These are phyloP conservation scores for Jackrogersella multiformis DNA, from an alignment of 495 filamentous ascomycete species.

Conservation along the genomic window DNA sequence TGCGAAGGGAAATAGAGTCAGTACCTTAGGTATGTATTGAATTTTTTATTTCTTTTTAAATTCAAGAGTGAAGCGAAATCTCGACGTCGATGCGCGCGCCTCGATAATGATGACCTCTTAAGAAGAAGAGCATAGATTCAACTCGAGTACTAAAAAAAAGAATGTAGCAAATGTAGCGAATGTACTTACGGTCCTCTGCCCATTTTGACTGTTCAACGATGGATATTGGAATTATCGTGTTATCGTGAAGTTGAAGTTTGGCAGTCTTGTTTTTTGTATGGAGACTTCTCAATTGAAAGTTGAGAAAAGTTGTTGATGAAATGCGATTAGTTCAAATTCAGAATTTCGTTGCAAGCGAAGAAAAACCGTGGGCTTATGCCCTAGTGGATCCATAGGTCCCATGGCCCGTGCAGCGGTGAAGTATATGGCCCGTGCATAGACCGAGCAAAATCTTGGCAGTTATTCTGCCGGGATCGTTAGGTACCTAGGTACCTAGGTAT, in stretches of 20 bases:
- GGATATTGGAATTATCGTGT: constrained; percentile 27
- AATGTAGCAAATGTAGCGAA: background rate
- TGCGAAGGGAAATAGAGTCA: constrained; percentile 50
- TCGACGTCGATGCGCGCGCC: constrained; percentile 9
- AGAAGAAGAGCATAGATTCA: background rate
- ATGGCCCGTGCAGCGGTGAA: background rate
- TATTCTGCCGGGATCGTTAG: background rate
- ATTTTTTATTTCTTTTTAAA: too few relatives aligned
- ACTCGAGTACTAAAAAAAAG: background rate
- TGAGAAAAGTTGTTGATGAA: constrained; percentile 35
- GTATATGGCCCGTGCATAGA: constrained; percentile 17
- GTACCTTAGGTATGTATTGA: too few relatives aligned
- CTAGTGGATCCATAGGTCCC: constrained; percentile 24
- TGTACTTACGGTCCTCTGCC: constrained; percentile 62
- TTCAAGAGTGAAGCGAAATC: too few relatives aligned
- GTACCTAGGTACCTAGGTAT: background rate
- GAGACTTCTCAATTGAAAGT: constrained; percentile 26
- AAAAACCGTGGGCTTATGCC: constrained; percentile 44
- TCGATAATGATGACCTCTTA: background rate
- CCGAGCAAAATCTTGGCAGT: background rate
- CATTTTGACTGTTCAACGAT: constrained; percentile 53
- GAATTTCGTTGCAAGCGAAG: constrained; percentile 45
- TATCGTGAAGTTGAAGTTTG: constrained; percentile 38
- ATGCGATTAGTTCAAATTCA: constrained; percentile 17
- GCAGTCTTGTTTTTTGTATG: too few relatives aligned